Percentiles rank a stretch among this genome's conserved stretches.
phyloP scores from a whole-genome alignment of 306 rosid species.

The Senna siamea region DNA sequence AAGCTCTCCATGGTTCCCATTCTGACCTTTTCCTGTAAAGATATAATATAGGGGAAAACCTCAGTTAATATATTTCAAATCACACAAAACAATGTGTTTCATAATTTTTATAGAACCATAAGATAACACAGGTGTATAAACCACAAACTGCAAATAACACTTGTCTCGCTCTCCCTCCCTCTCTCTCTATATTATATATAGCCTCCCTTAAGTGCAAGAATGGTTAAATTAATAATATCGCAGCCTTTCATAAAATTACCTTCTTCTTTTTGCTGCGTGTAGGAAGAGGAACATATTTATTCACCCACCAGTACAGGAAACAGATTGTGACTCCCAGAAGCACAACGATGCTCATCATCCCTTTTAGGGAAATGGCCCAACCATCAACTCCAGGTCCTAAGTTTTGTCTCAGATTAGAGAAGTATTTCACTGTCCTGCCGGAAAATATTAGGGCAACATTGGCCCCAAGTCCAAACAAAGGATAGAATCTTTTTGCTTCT shows the following conservation, averaged over 20 bases:
- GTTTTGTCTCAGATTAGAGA: slow-evolving; percentile 74
- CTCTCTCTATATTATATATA: too few relatives aligned
- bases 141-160: background rate
- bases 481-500: slow-evolving; percentile 92
- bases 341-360: slow-evolving; percentile 98
- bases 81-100: background rate
- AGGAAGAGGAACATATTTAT: slow-evolving; percentile 78
- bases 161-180: too few relatives aligned
- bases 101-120: background rate
- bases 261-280: slow-evolving; percentile 94
- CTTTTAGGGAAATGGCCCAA: slow-evolving; percentile 91
- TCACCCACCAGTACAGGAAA: slow-evolving; percentile 96
- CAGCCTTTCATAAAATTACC: slow-evolving; percentile 52
- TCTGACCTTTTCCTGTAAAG: slow-evolving; percentile 81
- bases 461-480: slow-evolving; percentile 95
- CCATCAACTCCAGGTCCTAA: slow-evolving; percentile 99
- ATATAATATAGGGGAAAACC: slow-evolving; percentile 13
- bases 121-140: background rate
- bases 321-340: slow-evolving; percentile 82
- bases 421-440: slow-evolving; percentile 94
- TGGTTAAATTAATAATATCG: slow-evolving; percentile 10
- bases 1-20: slow-evolving; percentile 99
- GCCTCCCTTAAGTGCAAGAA: slow-evolving; percentile 6
- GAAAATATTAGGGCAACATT: slow-evolving; percentile 95
- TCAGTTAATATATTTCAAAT: slow-evolving; percentile 26